Conservation (phyloP, 495 filamentous ascomycete species). For the Astrothelium subdiscretum region DNA sequence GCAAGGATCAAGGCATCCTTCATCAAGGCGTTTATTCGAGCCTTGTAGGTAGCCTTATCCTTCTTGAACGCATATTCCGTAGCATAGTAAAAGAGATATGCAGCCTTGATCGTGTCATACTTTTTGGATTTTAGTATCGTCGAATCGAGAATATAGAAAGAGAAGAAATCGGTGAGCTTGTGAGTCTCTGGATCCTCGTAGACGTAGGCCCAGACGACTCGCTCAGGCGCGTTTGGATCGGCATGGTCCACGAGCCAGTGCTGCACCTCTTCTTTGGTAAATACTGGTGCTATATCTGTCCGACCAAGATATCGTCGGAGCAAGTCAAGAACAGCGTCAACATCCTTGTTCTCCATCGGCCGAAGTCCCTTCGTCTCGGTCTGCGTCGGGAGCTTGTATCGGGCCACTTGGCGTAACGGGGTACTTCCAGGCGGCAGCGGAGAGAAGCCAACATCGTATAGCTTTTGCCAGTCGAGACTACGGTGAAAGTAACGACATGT, state of each 20-base stretch:
- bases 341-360: slow-evolving; percentile 68
- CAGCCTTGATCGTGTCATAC: slow-evolving; percentile 65
- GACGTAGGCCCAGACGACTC: slow-evolving; percentile 85
- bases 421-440: slow-evolving; percentile 71
- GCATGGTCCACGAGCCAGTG: slow-evolving; percentile 73
- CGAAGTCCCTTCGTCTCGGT: slow-evolving; percentile 64
- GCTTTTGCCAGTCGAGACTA: slow-evolving; percentile 84
- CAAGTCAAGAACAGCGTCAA: slow-evolving; percentile 63
- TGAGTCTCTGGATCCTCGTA: slow-evolving; percentile 62
- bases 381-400: slow-evolving; percentile 58
- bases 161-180: slow-evolving; percentile 92
- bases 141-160: slow-evolving; percentile 89
- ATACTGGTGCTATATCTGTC: slow-evolving; percentile 75
- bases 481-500: slow-evolving; percentile 94
- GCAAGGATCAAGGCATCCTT: slow-evolving; percentile 80
- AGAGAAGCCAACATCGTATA: slow-evolving; percentile 86
- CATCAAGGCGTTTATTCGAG: slow-evolving; percentile 62
- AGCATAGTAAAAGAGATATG: slow-evolving; percentile 95
- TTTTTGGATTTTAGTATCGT: slow-evolving; percentile 73
- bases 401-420: slow-evolving; percentile 63
- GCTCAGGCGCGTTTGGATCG: slow-evolving; percentile 45
- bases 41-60: slow-evolving; percentile 27
- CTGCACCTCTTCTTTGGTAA: slow-evolving; percentile 63
- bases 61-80: slow-evolving; percentile 63
- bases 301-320: slow-evolving; percentile 66